Conservation (phyloP, 2,329 filamentous ascomycete species). For the Coleophoma crateriformis region DNA sequence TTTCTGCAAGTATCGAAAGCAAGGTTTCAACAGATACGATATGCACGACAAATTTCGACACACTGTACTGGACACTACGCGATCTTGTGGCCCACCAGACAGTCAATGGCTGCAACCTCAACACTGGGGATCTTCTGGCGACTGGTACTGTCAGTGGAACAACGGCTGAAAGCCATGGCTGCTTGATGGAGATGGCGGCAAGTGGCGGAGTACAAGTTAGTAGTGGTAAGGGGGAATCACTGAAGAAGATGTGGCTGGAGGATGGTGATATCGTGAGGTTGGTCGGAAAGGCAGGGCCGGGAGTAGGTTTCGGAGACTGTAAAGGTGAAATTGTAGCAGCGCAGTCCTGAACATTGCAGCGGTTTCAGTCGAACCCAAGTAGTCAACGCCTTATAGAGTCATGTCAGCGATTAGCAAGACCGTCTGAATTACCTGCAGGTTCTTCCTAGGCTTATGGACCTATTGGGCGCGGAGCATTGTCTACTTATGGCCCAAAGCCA, state of each 20-base stretch:
- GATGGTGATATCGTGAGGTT: constrained; percentile 30
- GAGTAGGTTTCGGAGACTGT: constrained; percentile 22
- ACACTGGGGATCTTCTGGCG: constrained; percentile 34
- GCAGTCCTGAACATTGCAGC: background rate
- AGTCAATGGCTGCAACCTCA: constrained; percentile 30
- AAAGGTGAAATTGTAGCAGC: constrained; percentile 9
- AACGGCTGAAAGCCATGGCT: constrained; percentile 29
- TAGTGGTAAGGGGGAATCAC: constrained; percentile 20
- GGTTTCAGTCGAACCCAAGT: no score
- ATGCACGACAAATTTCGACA: background rate
- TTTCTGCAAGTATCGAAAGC: constrained; percentile 9
- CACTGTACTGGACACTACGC: background rate
- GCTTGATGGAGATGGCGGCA: constrained; percentile 33
- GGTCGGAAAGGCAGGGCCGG: constrained; percentile 9
- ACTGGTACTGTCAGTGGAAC: constrained; percentile 36
- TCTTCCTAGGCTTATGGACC: no score
- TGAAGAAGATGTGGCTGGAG: constrained; percentile 28
- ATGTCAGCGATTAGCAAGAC: no score
- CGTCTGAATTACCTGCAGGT: no score
- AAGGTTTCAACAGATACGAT: constrained; percentile 1
- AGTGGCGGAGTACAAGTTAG: constrained; percentile 27
- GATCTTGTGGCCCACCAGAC: constrained; percentile 32
- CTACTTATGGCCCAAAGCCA: no score
- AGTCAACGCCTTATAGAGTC: no score
- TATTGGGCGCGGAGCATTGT: no score